A percentile compares a stretch with the other conserved stretches of the same genome.
Conservation (phyloP, 306 rosid genomes). For the Dryas alaskensis region DNA sequence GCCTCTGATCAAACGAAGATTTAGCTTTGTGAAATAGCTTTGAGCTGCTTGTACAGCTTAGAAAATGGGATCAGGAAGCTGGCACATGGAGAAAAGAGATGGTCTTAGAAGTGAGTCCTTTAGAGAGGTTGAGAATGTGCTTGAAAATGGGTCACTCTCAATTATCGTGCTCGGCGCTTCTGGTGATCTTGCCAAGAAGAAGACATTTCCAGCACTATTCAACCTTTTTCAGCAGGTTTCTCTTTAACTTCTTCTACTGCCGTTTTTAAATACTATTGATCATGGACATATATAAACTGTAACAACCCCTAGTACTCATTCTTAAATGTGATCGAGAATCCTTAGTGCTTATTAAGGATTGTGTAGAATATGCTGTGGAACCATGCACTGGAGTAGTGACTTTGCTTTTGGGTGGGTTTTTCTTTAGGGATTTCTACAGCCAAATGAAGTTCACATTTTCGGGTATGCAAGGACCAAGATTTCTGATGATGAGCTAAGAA, state of each 20-base stretch:
- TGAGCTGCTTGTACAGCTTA: constrained; percentile 18
- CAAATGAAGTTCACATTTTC: constrained; percentile 78
- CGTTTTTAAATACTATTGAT: background rate
- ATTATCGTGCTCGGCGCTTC: constrained; percentile 94
- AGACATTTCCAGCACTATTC: constrained; percentile 95
- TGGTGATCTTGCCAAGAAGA: constrained; percentile 98
- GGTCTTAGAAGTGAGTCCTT: constrained; percentile 35
- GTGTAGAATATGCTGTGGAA: background rate
- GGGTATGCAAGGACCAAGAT: constrained; percentile 95
- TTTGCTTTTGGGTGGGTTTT: background rate
- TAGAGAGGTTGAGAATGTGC: constrained; percentile 42
- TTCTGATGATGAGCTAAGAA: constrained; percentile 73
- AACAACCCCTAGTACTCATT: background rate
- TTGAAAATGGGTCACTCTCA: constrained; percentile 70
- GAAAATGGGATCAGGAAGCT: constrained; percentile 59
- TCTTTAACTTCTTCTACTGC: background rate
- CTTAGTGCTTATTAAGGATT: background rate
- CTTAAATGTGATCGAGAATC: background rate
- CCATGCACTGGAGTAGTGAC: constrained; percentile 5
- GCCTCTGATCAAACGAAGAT: background rate
- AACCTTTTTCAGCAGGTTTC: constrained; percentile 76
- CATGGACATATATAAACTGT: background rate
- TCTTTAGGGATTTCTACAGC: constrained; percentile 69
- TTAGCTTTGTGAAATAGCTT: background rate
- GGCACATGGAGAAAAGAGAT: constrained; percentile 56